Percentiles rank a stretch among this genome's conserved stretches.
phyloP scores from a whole-genome alignment of 2,329 filamentous ascomycete genomes.

The Ophiostoma perfectum region DNA sequence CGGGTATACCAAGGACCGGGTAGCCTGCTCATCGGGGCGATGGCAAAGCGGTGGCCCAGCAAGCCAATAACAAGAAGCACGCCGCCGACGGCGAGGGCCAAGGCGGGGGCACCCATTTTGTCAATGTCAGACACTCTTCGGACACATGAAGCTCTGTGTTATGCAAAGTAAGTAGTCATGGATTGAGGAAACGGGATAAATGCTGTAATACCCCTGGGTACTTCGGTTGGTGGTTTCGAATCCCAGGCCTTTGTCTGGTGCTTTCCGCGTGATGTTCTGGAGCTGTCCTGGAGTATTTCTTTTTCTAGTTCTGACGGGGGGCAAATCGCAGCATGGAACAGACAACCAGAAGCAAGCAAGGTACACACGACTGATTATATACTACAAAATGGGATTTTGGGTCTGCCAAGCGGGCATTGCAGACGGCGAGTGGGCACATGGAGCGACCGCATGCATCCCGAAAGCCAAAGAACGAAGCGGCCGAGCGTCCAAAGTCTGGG shows the following conservation, averaged over 20 bases:
- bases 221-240: background rate
- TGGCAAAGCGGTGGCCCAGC: conserved; percentile 11
- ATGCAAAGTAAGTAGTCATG: background rate
- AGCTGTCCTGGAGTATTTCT: background rate
- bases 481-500: background rate
- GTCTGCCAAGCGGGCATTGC: background rate
- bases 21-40: conserved; percentile 10
- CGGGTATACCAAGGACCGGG: conserved; percentile 22
- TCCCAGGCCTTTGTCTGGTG: conserved; percentile 1
- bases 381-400: background rate
- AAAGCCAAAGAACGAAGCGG: background rate
- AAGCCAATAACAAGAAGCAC: background rate
- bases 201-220: background rate
- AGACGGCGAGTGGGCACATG: conserved; percentile 5
- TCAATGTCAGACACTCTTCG: background rate
- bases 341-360: background rate
- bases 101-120: background rate
- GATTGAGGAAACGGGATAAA: background rate
- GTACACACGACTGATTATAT: background rate
- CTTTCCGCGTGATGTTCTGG: background rate
- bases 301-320: conserved; percentile 7
- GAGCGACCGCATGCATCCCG: conserved; percentile 8
- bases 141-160: background rate
- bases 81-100: conserved; percentile 11
- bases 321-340: background rate